Conservation (phyloP, 305 asterid species). For the Fraxinus baroniana region DNA sequence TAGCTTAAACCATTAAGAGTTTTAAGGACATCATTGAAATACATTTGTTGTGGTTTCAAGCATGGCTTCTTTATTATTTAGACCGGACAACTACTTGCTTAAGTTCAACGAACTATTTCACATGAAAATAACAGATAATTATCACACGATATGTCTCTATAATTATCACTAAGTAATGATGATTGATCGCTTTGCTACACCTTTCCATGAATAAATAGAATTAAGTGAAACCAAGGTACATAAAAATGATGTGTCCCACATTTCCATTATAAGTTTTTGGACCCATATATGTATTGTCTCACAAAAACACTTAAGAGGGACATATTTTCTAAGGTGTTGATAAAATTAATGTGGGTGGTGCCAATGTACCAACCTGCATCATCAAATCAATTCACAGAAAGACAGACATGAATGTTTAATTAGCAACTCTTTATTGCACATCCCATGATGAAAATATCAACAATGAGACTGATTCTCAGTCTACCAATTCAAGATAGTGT, state of each 20-base stretch:
- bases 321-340: conserved; percentile 3
- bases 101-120: not conserved
- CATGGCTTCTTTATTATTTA: too few species aligned
- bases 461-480: not conserved
- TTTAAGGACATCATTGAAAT: not conserved
- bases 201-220: not conserved
- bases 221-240: not conserved
- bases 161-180: not conserved
- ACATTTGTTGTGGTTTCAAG: not conserved
- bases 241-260: conserved; percentile 22
- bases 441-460: conserved; percentile 19
- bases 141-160: not conserved
- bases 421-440: conserved; percentile 21
- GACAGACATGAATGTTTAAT: not conserved
- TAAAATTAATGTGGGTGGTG: conserved; percentile 14
- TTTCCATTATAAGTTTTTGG: conserved; percentile 17
- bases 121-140: not conserved
- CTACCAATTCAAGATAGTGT: not conserved
- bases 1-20: not conserved
- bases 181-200: not conserved
- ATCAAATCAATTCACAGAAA: conserved; percentile 13
- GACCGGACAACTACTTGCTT: not conserved
- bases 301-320: conserved; percentile 23
- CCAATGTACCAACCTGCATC: conserved; percentile 31
- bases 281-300: not conserved